A percentile compares a stretch with the other conserved stretches of the same genome.
Evolutionary conservation across 495 filamentous ascomycete genomes (phyloP).

Genomic region (Talaromyces nanjingensis): DNA sequence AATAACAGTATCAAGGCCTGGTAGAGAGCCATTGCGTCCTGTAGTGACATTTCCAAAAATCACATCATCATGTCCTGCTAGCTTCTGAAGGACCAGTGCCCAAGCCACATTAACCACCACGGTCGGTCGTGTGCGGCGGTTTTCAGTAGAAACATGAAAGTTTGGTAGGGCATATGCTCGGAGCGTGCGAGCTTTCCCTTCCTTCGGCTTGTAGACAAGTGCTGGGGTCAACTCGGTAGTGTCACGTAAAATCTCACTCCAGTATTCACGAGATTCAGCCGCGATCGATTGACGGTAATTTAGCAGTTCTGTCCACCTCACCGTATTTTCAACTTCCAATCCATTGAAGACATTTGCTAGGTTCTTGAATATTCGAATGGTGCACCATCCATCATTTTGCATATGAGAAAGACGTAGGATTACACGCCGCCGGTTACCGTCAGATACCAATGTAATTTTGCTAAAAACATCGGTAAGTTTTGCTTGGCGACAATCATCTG

Average conservation of each 20-base stretch:
- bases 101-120: slow-evolving; percentile 36
- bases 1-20: slow-evolving; percentile 25
- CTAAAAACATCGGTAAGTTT: not conserved
- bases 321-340: slow-evolving; percentile 14
- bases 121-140: slow-evolving; percentile 18
- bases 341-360: slow-evolving; percentile 29
- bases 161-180: not conserved
- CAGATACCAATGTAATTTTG: not conserved
- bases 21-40: slow-evolving; percentile 20
- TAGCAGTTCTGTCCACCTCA: slow-evolving; percentile 42
- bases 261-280: slow-evolving; percentile 33
- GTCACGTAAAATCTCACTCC: slow-evolving; percentile 12
- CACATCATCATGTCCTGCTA: slow-evolving; percentile 34
- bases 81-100: slow-evolving; percentile 34
- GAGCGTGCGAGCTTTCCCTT: slow-evolving; percentile 10
- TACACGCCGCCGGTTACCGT: slow-evolving; percentile 23
- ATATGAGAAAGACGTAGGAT: slow-evolving; percentile 50
- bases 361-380: slow-evolving; percentile 40
- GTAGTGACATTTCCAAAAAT: slow-evolving; percentile 34
- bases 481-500: not conserved
- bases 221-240: not conserved
- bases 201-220: slow-evolving; percentile 1
- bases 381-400: slow-evolving; percentile 54
- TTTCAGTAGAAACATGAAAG: slow-evolving; percentile 7
- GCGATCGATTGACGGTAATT: slow-evolving; percentile 10